A percentile compares a stretch with the other conserved stretches of the same genome.
Conservation (phyloP, 2,329 filamentous ascomycete species). For the Nigrograna mackinnonii region DNA sequence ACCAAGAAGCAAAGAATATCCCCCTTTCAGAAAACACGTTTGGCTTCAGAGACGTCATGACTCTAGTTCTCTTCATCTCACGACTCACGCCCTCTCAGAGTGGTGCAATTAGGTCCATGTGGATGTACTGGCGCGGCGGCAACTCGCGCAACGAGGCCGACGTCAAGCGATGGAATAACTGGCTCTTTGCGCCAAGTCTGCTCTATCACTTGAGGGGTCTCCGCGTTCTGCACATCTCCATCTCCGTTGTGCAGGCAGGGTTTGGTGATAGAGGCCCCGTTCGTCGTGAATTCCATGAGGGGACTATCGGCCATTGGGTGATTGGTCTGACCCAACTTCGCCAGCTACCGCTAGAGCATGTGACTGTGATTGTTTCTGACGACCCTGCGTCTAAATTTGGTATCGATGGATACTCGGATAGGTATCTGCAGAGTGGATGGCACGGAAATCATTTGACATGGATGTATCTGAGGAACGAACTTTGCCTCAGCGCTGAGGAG, state of each 20-base stretch:
- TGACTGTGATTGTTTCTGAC: constrained; percentile 10
- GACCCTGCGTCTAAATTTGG: too few species aligned
- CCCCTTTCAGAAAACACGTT: constrained; percentile 6
- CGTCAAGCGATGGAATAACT: neutral
- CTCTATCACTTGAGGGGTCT: constrained; percentile 2
- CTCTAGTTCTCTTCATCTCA: constrained; percentile 19
- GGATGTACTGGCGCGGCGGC: constrained; percentile 4
- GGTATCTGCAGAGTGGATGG: too few species aligned
- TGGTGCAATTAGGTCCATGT: constrained; percentile 1
- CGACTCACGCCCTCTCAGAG: constrained; percentile 1
- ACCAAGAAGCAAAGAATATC: constrained; percentile 7
- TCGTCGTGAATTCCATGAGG: too few species aligned
- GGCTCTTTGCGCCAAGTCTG: neutral
- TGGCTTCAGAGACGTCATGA: constrained; percentile 22
- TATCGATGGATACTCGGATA: too few species aligned
- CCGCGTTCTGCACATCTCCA: constrained; percentile 7
- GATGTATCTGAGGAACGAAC: too few species aligned
- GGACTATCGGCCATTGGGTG: constrained; percentile 6
- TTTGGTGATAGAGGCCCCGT: too few species aligned
- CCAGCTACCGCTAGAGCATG: constrained; percentile 3
- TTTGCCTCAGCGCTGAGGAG: too few species aligned
- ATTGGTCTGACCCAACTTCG: constrained; percentile 3
- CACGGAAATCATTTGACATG: too few species aligned
- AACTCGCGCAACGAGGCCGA: neutral
- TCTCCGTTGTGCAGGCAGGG: constrained; percentile 2